Percentiles rank a stretch among this genome's conserved stretches.
Evolutionary conservation across 441 rosid species (phyloP).

Genomic region (Populus hybrid): DNA sequence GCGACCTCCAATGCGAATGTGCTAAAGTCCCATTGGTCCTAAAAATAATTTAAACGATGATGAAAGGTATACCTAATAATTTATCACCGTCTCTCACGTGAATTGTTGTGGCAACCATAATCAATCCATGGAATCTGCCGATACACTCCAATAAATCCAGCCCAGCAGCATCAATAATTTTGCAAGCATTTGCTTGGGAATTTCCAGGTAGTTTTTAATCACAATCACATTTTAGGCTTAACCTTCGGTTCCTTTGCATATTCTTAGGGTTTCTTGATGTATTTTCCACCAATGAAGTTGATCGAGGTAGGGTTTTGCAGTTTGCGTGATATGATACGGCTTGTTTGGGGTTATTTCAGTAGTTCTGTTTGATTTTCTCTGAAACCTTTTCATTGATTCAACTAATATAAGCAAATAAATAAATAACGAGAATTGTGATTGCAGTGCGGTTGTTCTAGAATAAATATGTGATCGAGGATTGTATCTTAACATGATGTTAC

Average conservation of each 20-base stretch:
- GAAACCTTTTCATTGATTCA: not conserved
- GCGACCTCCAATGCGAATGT: too few relatives aligned
- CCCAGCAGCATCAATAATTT: not conserved
- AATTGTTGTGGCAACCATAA: too few relatives aligned
- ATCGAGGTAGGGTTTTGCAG: not conserved
- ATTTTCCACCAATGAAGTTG: not conserved
- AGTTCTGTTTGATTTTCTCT: not conserved
- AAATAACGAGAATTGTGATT: not conserved
- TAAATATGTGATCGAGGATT: not conserved
- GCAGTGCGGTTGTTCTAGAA: not conserved
- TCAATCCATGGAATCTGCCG: not conserved
- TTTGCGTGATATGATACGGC: not conserved
- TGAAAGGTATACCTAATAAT: too few relatives aligned
- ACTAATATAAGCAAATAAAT: not conserved
- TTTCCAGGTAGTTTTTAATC: not conserved
- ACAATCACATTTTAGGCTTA: too few relatives aligned
- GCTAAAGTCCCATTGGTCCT: too few relatives aligned
- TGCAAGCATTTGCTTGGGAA: not conserved
- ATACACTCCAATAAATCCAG: not conserved
- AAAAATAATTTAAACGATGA: too few relatives aligned
- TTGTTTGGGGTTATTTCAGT: not conserved
- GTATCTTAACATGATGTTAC: not conserved
- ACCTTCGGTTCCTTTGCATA: not conserved
- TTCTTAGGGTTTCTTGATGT: not conserved
- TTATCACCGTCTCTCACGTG: too few relatives aligned